A percentile compares a stretch with the other conserved stretches of the same genome.
These are phyloP conservation scores for Fusarium drepaniforme DNA, from an alignment of 2,329 filamentous ascomycete species.

Conservation along the genomic window DNA sequence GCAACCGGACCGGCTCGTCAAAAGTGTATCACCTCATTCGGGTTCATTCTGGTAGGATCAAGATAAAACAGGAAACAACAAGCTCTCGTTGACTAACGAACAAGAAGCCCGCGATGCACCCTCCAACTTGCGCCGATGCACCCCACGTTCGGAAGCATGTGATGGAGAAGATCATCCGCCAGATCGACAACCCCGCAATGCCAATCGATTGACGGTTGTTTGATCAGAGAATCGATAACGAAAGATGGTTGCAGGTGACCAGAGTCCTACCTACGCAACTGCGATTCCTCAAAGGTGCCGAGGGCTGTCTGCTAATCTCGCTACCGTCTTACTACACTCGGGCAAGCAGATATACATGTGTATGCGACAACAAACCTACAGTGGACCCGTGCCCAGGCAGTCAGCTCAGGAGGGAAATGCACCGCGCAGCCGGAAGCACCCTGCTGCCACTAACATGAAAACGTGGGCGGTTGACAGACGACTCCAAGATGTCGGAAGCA, in stretches of 20 bases:
- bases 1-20: background rate
- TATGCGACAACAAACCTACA: slow-evolving; percentile 5
- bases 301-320: background rate
- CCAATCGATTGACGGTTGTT: slow-evolving; percentile 13
- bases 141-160: slow-evolving; percentile 35
- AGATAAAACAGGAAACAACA: background rate
- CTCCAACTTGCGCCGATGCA: slow-evolving; percentile 28
- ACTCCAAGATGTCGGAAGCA: slow-evolving; percentile 4
- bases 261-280: background rate
- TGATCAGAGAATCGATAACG: slow-evolving; percentile 1
- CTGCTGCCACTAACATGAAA: slow-evolving; percentile 5
- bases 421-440: background rate
- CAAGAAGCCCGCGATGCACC: background rate
- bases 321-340: background rate
- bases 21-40: background rate
- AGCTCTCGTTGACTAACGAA: background rate
- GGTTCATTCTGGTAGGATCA: background rate
- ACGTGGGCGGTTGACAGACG: slow-evolving; percentile 5
- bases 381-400: slow-evolving; percentile 11
- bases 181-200: slow-evolving; percentile 44
- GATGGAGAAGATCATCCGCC: slow-evolving; percentile 38
- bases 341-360: background rate
- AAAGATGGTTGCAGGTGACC: background rate
- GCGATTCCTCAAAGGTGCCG: background rate
- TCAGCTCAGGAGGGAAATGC: background rate